Evolutionary conservation across 352 stramenopile species (phyloP), one percentile per base, ranked within the genome.

Genomic region (Phytophthora cajani): DNA sequence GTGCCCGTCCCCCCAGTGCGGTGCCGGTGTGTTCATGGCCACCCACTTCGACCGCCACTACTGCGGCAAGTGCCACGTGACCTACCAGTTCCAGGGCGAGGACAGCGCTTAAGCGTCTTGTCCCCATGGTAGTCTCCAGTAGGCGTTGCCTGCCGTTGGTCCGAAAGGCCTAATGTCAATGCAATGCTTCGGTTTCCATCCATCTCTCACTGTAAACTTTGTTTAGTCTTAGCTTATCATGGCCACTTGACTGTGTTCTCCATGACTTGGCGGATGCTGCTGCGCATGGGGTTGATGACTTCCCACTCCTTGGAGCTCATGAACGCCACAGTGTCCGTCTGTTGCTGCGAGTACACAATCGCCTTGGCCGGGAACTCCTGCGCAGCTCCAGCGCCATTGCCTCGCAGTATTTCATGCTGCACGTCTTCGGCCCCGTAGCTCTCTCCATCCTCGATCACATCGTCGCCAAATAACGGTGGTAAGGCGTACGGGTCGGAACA

Each of bases 21-120:
- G 97, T 82, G 97, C 97, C 76, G 98, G 98, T 75, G 97, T 98
- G 67, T 99, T 99, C 94, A 99, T 99, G 97, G 98, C 98, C 72
- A 98, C 98, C 59, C 98, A 99, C 90, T 95, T 98, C 62, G 97
- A 99, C 91, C 96, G 98, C 70, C 98, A 99, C 89, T 99, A 99
- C 92, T 99, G 98, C 83, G 98, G 98, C 84, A 99, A 99, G 89
- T 99, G 95, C 85, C 91, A 97, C 84, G 96, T 98, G 77, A 99
- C 97, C 30, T 99, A 98, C 91, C 83, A 95, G 78, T 95, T 95
- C 84, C 87, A 94, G 84, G 75, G 78, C 65, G 85, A 92, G 74
- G 82, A 85, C 69, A 88, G 77, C 71, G 77, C 79, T 69, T 89
- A 87, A 72, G 76, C 64, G 72, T 74, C 44, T 54, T 46, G 38